These are phyloP conservation scores for Saccharum officinarum DNA, from an alignment of 176 grass and related monocot species.

Conservation along the genomic window DNA sequence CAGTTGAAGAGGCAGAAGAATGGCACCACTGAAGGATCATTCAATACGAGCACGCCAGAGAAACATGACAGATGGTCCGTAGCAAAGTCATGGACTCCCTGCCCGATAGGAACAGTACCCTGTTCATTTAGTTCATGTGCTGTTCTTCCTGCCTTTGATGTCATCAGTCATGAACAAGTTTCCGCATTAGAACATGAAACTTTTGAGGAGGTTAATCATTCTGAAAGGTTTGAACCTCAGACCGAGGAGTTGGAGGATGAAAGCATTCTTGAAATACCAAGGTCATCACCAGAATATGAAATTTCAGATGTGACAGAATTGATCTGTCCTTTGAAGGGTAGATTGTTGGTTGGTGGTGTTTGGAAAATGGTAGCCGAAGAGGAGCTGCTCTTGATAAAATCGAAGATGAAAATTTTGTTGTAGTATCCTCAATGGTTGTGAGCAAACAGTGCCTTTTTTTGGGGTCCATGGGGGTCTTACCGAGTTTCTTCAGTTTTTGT, in stretches of 20 bases:
- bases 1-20: slow-evolving; percentile 33
- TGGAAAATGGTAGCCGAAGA: slow-evolving; percentile 62
- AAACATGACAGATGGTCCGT: slow-evolving; percentile 58
- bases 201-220: slow-evolving; percentile 22
- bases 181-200: slow-evolving; percentile 16
- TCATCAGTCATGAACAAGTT: slow-evolving; percentile 3
- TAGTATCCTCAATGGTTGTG: background rate
- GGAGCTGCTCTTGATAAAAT: slow-evolving; percentile 49
- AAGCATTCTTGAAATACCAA: slow-evolving; percentile 38
- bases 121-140: slow-evolving; percentile 88
- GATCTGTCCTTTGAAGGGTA: slow-evolving; percentile 40
- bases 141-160: slow-evolving; percentile 64
- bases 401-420: slow-evolving; percentile 38
- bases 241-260: slow-evolving; percentile 24
- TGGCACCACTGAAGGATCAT: background rate
- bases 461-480: background rate
- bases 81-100: slow-evolving; percentile 67
- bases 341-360: slow-evolving; percentile 51
- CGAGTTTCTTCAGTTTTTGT: background rate
- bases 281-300: slow-evolving; percentile 20
- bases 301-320: slow-evolving; percentile 30
- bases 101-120: slow-evolving; percentile 77
- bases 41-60: slow-evolving; percentile 18
- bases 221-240: slow-evolving; percentile 25
- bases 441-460: background rate